A percentile compares a stretch with the other conserved stretches of the same genome.
These are phyloP conservation scores for Diaporthe vexans DNA, from an alignment of 2,329 filamentous ascomycete species.

Conservation along the genomic window DNA sequence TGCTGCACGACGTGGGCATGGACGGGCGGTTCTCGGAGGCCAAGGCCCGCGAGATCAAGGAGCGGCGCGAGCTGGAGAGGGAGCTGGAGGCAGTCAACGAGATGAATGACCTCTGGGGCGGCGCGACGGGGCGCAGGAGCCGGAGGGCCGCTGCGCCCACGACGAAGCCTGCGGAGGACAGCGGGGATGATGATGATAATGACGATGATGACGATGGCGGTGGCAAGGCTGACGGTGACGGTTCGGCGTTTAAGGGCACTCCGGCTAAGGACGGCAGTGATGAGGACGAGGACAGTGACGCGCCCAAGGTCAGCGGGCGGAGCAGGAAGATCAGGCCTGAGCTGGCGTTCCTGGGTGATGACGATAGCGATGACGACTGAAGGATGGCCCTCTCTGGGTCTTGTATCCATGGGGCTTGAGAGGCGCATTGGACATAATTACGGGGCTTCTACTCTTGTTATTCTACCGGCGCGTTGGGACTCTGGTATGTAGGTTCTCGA, in stretches of 20 bases:
- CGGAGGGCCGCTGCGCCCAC: conserved; percentile 58
- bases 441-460: neutral
- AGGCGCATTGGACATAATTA: neutral
- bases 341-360: conserved; percentile 77
- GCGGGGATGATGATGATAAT: conserved; percentile 46
- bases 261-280: conserved; percentile 49
- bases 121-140: conserved; percentile 51
- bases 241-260: conserved; percentile 28
- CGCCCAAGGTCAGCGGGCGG: conserved; percentile 59
- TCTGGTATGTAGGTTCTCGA: neutral
- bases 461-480: neutral
- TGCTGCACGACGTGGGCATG: conserved; percentile 89
- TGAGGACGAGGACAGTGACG: conserved; percentile 50
- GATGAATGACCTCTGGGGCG: conserved; percentile 84
- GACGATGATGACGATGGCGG: conserved; percentile 48
- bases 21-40: conserved; percentile 87
- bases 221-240: conserved; percentile 43
- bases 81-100: conserved; percentile 89
- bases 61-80: conserved; percentile 84
- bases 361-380: conserved; percentile 78
- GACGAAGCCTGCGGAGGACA: conserved; percentile 55
- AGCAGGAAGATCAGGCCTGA: conserved; percentile 64
- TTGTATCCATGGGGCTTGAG: neutral
- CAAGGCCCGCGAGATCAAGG: conserved; percentile 88
- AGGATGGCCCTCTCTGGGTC: neutral